Evolutionary conservation across 1,284 basidiomycete genomes (phyloP).

Genomic region (Schizopora paradoxa): DNA sequence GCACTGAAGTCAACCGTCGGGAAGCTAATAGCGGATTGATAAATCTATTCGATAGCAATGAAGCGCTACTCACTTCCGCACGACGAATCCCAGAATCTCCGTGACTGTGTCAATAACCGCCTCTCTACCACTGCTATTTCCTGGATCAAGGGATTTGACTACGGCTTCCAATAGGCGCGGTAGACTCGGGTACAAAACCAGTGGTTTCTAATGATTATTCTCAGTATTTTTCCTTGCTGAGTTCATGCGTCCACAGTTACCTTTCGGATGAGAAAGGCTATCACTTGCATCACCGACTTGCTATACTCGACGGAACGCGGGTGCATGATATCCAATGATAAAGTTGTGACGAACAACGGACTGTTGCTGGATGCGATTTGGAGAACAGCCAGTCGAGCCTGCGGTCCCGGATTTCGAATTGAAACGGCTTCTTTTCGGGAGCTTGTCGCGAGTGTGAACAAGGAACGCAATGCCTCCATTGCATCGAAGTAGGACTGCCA

Average conservation of each 20-base stretch:
- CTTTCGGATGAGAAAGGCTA: constrained; percentile 92
- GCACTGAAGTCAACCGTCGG: constrained; percentile 91
- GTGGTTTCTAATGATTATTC: constrained; percentile 55
- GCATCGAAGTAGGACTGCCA: constrained; percentile 96
- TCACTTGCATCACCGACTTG: constrained; percentile 86
- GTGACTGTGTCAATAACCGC: constrained; percentile 89
- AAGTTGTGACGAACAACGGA: constrained; percentile 90
- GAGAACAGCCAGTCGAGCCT: constrained; percentile 78
- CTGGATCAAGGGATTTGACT: constrained; percentile 94
- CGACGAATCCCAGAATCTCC: constrained; percentile 87
- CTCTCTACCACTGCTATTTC: constrained; percentile 76
- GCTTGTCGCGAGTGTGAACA: constrained; percentile 79
- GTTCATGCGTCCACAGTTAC: constrained; percentile 31
- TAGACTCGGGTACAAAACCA: constrained; percentile 81
- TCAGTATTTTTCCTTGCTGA: neutral
- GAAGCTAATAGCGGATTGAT: constrained; percentile 50
- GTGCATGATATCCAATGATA: constrained; percentile 86
- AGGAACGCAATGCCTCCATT: constrained; percentile 79
- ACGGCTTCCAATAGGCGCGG: constrained; percentile 92
- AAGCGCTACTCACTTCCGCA: constrained; percentile 63
- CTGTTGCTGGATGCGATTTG: constrained; percentile 84
- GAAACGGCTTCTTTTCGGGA: constrained; percentile 64
- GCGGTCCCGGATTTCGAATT: constrained; percentile 53
- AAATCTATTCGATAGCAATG: neutral
- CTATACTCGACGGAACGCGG: constrained; percentile 76